phyloP scores from a whole-genome alignment of 2,329 filamentous ascomycete species.

The Seiridium cupressi region DNA sequence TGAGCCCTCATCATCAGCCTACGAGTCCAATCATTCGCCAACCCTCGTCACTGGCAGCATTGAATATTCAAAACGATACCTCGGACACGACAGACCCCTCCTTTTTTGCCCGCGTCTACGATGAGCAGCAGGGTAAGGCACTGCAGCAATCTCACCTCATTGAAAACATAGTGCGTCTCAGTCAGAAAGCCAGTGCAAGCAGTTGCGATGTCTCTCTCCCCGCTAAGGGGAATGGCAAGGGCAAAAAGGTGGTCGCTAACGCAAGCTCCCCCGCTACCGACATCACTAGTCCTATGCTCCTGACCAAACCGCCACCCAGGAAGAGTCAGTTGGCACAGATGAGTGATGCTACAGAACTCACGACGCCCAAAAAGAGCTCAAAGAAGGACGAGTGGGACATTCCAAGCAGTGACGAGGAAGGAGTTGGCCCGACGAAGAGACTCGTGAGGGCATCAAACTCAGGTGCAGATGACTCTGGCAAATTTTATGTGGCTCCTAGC shows the following conservation, averaged over 20 bases:
- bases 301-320: conserved; percentile 11
- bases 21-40: conserved; percentile 11
- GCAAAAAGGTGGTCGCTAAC: conserved; percentile 8
- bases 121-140: conserved; percentile 22
- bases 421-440: conserved; percentile 7
- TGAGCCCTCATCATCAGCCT: conserved; percentile 21
- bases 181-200: conserved; percentile 27
- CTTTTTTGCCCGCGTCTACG: conserved; percentile 24
- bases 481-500: conserved; percentile 29
- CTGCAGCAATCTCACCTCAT: conserved; percentile 26
- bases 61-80: conserved; percentile 10
- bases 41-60: neutral
- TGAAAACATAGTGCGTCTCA: conserved; percentile 29
- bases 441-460: conserved; percentile 14
- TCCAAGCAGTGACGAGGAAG: conserved; percentile 26
- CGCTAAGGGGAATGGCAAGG: conserved; percentile 17
- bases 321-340: conserved; percentile 14
- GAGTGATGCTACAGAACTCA: conserved; percentile 20
- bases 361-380: conserved; percentile 23
- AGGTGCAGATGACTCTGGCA: conserved; percentile 13
- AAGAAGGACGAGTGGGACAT: conserved; percentile 27
- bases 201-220: conserved; percentile 26
- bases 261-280: conserved; percentile 24
- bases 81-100: conserved; percentile 25
- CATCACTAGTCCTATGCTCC: conserved; percentile 21